Evolutionary conservation across 495 filamentous ascomycete species (phyloP), one percentile per base, ranked within the genome.

Genomic region (Trichoderma gamsii): DNA sequence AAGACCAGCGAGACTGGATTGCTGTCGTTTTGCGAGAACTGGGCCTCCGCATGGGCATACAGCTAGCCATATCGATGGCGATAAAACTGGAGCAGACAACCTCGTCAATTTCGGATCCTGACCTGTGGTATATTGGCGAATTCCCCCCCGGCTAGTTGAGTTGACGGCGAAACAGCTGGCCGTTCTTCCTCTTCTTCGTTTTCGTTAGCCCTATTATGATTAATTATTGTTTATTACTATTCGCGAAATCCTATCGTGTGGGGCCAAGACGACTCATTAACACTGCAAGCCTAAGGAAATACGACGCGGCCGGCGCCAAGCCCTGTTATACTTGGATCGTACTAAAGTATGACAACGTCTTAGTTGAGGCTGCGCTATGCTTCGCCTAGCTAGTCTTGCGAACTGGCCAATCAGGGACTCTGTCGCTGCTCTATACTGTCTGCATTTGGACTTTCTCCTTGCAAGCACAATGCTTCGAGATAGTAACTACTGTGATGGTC

Each of bases 61-160:
- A 18, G 12, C 18, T 46, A 18, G 43, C 43, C 13, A 46, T 46
- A 18, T 46, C 43, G 12, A 46, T 46, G 43, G 43, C 35, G 51
- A 56, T 23, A 25, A 56, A 56, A 27, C 21, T 56, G n/a, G 51
- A 56, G 51, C 51, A 56, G n/a, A 56, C 51, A 25, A n/a, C 51
- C 51, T 11, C 21, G 16, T 56, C 51, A 7, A 7, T 56, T 56
- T 56, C 51, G n/a, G 51, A 56, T 11, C 51, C 16, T 56, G 51
- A 56, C 4, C 16, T 56, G 51, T 56, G 51, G 51, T 4, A 23
- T 56, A 21, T 56, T 56, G 51, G 51, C 16, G 51, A 56, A 11
- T 25, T 56, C 7, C 25, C 21, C 21, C 51, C 51, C 9, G 25
- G 51, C 6, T 21, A 56, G 51, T 6, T n/a, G n/a, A 25, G 51